Base-by-base conservation (phyloP, 108 stramenopile genomes). In the Cyclostephanos invisitatus region DNA sequence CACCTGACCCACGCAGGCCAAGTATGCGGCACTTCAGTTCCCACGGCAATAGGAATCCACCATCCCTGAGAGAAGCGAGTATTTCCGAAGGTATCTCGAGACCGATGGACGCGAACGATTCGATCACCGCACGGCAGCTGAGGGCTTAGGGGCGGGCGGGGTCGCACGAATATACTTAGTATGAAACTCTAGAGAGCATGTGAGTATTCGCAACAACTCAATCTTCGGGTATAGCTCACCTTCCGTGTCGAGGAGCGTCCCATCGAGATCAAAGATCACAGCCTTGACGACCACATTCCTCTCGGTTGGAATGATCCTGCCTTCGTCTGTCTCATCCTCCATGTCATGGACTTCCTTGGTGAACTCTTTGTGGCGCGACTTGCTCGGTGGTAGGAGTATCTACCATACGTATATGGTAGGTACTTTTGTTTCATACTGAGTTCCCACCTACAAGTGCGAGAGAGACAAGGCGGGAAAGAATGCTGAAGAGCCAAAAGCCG, bases 181-280 rank as follows among this genome's bases (percentile, higher is more conserved):
- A n/a, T n/a, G n/a, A n/a, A n/a, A n/a, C n/a, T n/a, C n/a, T n/a
- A 15, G 11, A 46, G 44, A 3, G 44, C 11, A 46, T 17, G 40
- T 40, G 40, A 40, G 9, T 1, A 46, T 46, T 46, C 14, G 44
- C 44, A 40, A 14, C 44, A 46, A n/a, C n/a, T 46, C 14, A 46
- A 15, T 32, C 32, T 8, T 40, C 40, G 40, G 40, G 1, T 7
- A 40, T 40, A 0, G 44, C 44, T 11, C 14, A 46, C 44, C 44
- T 46, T 46, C 44, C 17, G 92, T 93, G 68, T 93, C 92, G 56
- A 93, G 77, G 37, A 93, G 71, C 2, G 92, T 93, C 12, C 92
- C 92, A 49, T 93, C 92, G 24, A 93, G 61, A 56, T 93, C 92
- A 62, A 93, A 93, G 56, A 57, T 57, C 29, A 57, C 27, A 14